phyloP scores from a whole-genome alignment of 2,329 filamentous ascomycete species.

The Alternaria consortialis region DNA sequence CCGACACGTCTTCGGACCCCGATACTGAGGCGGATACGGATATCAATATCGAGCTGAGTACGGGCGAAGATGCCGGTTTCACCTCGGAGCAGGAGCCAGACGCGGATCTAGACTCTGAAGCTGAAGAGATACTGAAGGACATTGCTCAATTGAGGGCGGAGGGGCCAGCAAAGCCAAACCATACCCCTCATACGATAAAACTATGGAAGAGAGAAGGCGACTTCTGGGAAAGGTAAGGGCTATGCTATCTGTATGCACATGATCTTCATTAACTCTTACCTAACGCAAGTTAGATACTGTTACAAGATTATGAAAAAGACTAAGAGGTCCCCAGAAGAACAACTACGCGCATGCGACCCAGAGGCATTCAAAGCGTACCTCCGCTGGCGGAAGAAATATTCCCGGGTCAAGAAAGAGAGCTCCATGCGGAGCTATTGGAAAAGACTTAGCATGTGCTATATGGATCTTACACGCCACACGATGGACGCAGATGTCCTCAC shows the following conservation, averaged over 20 bases:
- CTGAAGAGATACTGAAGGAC: constrained; percentile 26
- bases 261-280: background rate
- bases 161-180: constrained; percentile 27
- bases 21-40: constrained; percentile 17
- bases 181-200: constrained; percentile 20
- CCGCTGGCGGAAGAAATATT: constrained; percentile 22
- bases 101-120: constrained; percentile 25
- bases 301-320: constrained; percentile 16
- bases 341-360: constrained; percentile 23
- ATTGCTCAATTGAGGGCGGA: constrained; percentile 24
- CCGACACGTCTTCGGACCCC: constrained; percentile 20
- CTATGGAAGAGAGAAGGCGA: constrained; percentile 29
- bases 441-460: constrained; percentile 21
- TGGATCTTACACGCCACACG: constrained; percentile 16
- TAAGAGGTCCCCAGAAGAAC: constrained; percentile 17
- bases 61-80: constrained; percentile 7
- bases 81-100: constrained; percentile 1
- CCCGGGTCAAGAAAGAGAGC: constrained; percentile 24
- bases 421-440: constrained; percentile 27
- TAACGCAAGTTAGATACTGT: constrained; percentile 15
- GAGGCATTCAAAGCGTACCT: constrained; percentile 28
- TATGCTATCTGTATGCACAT: background rate
- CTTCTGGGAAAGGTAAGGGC: constrained; percentile 23
- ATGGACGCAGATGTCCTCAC: constrained; percentile 23
- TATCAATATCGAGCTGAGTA: constrained; percentile 12